These are phyloP conservation scores for Monilinia vaccinii-corymbosi DNA, from an alignment of 2,329 filamentous ascomycete species.

Conservation along the genomic window DNA sequence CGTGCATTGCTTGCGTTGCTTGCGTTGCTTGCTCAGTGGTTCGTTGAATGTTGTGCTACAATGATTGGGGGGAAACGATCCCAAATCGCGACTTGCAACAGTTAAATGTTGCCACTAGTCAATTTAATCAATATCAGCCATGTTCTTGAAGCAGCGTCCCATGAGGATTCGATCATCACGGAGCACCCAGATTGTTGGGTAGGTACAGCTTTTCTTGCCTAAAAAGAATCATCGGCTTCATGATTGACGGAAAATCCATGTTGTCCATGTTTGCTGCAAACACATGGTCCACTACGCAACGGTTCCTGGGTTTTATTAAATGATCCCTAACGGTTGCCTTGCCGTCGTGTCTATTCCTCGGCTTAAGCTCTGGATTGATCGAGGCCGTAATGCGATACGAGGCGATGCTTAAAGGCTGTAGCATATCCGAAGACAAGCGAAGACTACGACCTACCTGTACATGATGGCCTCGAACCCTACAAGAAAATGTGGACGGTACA, in stretches of 20 bases:
- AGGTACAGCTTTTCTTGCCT: neutral
- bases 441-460: neutral
- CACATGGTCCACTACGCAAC: neutral
- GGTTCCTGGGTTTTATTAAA: conserved; percentile 1
- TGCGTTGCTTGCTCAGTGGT: conserved; percentile 4
- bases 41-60: conserved; percentile 3
- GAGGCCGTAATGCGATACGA: neutral
- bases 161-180: neutral
- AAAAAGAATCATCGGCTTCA: neutral
- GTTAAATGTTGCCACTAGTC: neutral
- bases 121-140: neutral
- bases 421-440: neutral
- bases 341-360: neutral
- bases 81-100: neutral
- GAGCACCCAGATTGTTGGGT: conserved; percentile 1
- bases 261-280: neutral
- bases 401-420: neutral
- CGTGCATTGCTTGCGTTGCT: conserved; percentile 6
- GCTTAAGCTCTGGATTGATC: neutral
- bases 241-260: conserved; percentile 1
- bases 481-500: neutral
- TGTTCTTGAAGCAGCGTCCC: neutral
- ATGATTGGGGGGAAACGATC: neutral
- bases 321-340: neutral
- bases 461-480: neutral